These are phyloP conservation scores for Neopestalotiopsis rosae DNA, from an alignment of 2,329 filamentous ascomycete species.

Conservation along the genomic window DNA sequence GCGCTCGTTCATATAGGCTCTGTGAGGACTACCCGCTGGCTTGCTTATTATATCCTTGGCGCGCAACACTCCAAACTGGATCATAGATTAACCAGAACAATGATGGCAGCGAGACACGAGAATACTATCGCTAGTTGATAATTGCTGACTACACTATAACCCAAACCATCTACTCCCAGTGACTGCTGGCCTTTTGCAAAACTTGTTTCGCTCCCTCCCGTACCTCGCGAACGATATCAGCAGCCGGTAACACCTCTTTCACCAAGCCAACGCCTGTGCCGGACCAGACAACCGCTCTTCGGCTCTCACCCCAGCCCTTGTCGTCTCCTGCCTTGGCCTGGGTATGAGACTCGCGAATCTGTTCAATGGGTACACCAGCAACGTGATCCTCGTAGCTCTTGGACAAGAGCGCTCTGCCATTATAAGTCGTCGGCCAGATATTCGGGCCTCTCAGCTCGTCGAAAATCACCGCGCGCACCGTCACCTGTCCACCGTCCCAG, in stretches of 20 bases:
- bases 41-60: no score
- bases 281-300: conserved; percentile 4
- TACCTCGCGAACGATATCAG: not conserved
- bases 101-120: no score
- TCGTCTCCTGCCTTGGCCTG: not conserved
- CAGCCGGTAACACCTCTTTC: not conserved
- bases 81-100: no score
- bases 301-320: conserved; percentile 5
- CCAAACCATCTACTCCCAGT: not conserved
- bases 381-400: conserved; percentile 6
- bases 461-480: not conserved
- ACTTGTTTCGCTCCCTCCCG: not conserved
- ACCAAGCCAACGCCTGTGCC: conserved; percentile 7
- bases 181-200: not conserved
- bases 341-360: not conserved
- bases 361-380: not conserved
- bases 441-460: conserved; percentile 7
- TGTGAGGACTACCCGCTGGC: no score
- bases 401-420: conserved; percentile 4
- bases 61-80: no score
- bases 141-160: not conserved
- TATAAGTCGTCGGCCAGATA: conserved; percentile 1
- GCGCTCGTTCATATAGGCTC: no score
- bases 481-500: conserved; percentile 34
- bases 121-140: not conserved